Evolutionary conservation across 2,329 filamentous ascomycete genomes (phyloP).

Genomic region (Colletotrichum sp.): DNA sequence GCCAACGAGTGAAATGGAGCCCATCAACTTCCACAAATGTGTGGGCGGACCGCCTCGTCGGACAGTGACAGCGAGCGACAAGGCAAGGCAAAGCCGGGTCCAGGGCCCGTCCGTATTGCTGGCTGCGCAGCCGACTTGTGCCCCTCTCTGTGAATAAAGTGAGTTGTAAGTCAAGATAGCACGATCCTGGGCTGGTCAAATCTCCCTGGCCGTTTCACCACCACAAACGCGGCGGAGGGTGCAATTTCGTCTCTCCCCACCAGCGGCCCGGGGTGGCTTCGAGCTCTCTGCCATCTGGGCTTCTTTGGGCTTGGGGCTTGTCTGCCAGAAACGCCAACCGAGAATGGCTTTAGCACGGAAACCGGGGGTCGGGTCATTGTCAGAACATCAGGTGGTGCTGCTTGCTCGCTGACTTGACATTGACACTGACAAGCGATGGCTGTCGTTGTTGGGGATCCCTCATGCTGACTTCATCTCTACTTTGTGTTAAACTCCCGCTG

Average conservation of each 20-base stretch:
- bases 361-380: neutral
- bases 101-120: neutral
- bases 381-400: neutral
- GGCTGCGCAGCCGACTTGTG: neutral
- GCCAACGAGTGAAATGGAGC: neutral
- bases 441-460: neutral
- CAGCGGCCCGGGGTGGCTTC: neutral
- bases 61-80: neutral
- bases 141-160: neutral
- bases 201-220: conserved; percentile 20
- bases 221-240: conserved; percentile 11
- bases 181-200: conserved; percentile 15
- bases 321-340: neutral
- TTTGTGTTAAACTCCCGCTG: neutral
- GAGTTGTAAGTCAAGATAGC: neutral
- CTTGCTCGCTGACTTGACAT: neutral
- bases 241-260: conserved; percentile 17
- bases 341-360: neutral
- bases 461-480: neutral
- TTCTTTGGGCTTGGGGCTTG: neutral
- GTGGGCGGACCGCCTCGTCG: neutral
- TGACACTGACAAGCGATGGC: neutral
- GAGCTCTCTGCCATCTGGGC: neutral
- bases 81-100: neutral
- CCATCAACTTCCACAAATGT: conserved; percentile 1